Conservation (phyloP, 179 eudicot species). For the Sideroxylon spinosum region DNA sequence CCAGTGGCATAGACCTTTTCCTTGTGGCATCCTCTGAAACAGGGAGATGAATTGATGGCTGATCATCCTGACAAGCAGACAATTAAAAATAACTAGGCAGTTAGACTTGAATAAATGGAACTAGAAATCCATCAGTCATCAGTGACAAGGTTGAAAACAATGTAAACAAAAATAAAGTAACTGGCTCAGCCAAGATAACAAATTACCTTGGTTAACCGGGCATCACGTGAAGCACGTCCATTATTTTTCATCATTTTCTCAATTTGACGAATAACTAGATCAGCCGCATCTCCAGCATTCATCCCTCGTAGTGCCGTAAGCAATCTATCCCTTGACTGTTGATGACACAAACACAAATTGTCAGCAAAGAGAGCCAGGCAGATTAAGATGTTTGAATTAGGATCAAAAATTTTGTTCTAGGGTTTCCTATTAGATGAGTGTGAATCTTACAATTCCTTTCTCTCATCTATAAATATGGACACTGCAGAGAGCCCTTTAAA, state of each 20-base stretch:
- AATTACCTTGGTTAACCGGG: constrained; percentile 52
- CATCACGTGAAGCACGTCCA: constrained; percentile 77
- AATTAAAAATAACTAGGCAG: constrained; percentile 6
- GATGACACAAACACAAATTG: constrained; percentile 19
- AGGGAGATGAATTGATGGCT: constrained; percentile 34
- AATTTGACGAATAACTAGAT: constrained; percentile 84
- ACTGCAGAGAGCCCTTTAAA: neutral
- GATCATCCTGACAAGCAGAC: constrained; percentile 57
- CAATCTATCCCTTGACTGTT: constrained; percentile 85
- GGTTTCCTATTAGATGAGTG: neutral
- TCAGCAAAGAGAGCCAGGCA: constrained; percentile 18
- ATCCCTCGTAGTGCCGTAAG: constrained; percentile 62
- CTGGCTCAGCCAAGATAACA: neutral
- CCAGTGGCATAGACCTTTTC: constrained; percentile 47
- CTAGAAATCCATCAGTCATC: neutral
- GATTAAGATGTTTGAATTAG: neutral
- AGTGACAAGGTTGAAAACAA: neutral
- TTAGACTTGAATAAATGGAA: neutral
- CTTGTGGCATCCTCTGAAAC: constrained; percentile 45
- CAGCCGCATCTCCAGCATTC: constrained; percentile 98
- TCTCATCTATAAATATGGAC: neutral
- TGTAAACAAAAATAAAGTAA: neutral
- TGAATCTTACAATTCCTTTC: neutral
- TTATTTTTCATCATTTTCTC: constrained; percentile 72
- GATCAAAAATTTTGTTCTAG: neutral